Evolutionary conservation across 345 rosid species (phyloP).

Genomic region (Litchi chinensis): DNA sequence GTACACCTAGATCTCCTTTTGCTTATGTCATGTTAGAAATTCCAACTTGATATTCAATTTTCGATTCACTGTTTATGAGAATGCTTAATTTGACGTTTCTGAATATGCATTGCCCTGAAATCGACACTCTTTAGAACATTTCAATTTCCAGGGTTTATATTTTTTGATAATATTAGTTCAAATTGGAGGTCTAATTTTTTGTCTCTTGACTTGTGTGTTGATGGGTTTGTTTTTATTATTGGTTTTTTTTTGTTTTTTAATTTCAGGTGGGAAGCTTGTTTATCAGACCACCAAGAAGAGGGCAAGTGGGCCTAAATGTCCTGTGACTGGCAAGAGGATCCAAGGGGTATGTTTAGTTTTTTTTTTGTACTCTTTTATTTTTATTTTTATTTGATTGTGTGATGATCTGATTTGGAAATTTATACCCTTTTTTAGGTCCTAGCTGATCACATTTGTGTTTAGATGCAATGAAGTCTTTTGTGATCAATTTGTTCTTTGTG

Average conservation of each 20-base stretch:
- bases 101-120: background rate
- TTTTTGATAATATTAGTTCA: background rate
- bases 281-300: constrained; percentile 79
- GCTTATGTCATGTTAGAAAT: too few relatives aligned
- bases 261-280: constrained; percentile 70
- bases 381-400: too few relatives aligned
- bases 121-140: too few relatives aligned
- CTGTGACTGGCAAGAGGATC: constrained; percentile 76
- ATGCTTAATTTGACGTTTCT: background rate
- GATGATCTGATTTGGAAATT: background rate
- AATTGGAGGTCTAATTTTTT: background rate
- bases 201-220: background rate
- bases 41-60: too few relatives aligned
- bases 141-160: background rate
- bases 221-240: constrained; percentile 23
- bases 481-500: background rate
- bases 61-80: background rate
- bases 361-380: background rate
- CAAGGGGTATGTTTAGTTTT: constrained; percentile 55
- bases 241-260: too few relatives aligned
- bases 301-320: constrained; percentile 71
- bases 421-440: background rate
- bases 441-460: background rate
- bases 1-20: background rate
- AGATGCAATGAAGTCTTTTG: background rate